Evolutionary conservation across 2,329 filamentous ascomycete species (phyloP).

Genomic region (Amauroascus niger): DNA sequence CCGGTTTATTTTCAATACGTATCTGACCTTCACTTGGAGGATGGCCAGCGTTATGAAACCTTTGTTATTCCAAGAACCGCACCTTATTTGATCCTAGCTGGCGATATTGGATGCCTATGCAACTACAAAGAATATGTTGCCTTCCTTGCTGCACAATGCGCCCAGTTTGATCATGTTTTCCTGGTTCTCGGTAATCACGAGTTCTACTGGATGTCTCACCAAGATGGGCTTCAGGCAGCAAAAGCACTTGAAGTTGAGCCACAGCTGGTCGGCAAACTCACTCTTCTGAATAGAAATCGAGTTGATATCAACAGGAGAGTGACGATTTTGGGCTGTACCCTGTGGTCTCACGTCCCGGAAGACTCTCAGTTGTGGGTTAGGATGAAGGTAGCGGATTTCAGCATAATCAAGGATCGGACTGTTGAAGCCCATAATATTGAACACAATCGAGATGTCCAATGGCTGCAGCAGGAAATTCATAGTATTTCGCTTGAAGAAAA

Average conservation of each 20-base stretch:
- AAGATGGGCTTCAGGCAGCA: constrained; percentile 19
- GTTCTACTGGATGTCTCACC: constrained; percentile 27
- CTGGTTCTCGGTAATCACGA: constrained; percentile 33
- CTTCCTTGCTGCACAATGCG: constrained; percentile 23
- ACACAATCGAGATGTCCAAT: constrained; percentile 41
- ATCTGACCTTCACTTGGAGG: constrained; percentile 25
- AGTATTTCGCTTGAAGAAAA: constrained; percentile 10
- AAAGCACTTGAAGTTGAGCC: constrained; percentile 19
- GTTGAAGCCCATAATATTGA: constrained; percentile 41
- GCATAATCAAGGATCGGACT: constrained; percentile 43
- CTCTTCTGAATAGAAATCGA: constrained; percentile 19
- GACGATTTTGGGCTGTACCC: constrained; percentile 47
- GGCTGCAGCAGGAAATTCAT: constrained; percentile 38
- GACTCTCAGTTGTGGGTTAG: constrained; percentile 33
- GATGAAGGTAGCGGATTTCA: constrained; percentile 44
- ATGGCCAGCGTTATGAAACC: constrained; percentile 19
- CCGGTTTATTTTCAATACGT: constrained; percentile 20
- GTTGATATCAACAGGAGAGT: constrained; percentile 23
- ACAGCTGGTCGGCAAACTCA: constrained; percentile 15
- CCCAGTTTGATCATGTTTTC: constrained; percentile 23
- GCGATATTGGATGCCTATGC: constrained; percentile 28
- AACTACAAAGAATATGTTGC: constrained; percentile 20
- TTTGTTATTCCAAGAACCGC: constrained; percentile 17
- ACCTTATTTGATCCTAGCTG: constrained; percentile 22
- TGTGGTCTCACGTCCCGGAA: constrained; percentile 44